Evolutionary conservation across 768 basidiomycete species (phyloP).

Genomic region (Mycena pura): DNA sequence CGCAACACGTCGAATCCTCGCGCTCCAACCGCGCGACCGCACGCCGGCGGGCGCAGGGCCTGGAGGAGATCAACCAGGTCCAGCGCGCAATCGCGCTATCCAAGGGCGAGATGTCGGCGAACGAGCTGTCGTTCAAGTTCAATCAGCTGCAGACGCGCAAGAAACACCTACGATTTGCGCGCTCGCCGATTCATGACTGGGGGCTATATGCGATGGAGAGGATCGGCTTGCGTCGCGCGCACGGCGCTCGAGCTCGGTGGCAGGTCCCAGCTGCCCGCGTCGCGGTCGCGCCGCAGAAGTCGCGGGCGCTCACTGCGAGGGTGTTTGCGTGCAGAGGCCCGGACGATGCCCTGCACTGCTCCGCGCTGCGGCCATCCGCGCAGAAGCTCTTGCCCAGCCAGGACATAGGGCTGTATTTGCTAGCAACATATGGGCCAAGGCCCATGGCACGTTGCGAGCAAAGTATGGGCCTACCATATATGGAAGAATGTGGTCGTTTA

Average conservation of each 20-base stretch:
- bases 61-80: constrained; percentile 95
- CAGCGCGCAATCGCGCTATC: constrained; percentile 80
- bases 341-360: constrained; percentile 39
- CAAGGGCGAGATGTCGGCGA: constrained; percentile 74
- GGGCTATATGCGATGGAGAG: constrained; percentile 98
- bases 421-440: too few species aligned
- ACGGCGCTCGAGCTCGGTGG: constrained; percentile 72
- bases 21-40: constrained; percentile 93
- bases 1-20: constrained; percentile 72
- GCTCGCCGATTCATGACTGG: constrained; percentile 98
- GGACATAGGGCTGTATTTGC: too few species aligned
- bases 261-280: constrained; percentile 33
- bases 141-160: constrained; percentile 98
- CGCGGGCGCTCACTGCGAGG: constrained; percentile 51
- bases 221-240: constrained; percentile 81
- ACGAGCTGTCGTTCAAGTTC: constrained; percentile 89
- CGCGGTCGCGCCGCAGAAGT: constrained; percentile 57
- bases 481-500: too few species aligned
- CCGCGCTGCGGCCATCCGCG: constrained; percentile 47
- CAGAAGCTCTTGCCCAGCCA: constrained; percentile 73
- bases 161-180: constrained; percentile 95
- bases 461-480: too few species aligned
- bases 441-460: too few species aligned
- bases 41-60: constrained; percentile 86
- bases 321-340: constrained; percentile 52